Evolutionary conservation across 352 stramenopile genomes (phyloP), one percentile per base, ranked within the genome.

Genomic region (Phytophthora syringae): DNA sequence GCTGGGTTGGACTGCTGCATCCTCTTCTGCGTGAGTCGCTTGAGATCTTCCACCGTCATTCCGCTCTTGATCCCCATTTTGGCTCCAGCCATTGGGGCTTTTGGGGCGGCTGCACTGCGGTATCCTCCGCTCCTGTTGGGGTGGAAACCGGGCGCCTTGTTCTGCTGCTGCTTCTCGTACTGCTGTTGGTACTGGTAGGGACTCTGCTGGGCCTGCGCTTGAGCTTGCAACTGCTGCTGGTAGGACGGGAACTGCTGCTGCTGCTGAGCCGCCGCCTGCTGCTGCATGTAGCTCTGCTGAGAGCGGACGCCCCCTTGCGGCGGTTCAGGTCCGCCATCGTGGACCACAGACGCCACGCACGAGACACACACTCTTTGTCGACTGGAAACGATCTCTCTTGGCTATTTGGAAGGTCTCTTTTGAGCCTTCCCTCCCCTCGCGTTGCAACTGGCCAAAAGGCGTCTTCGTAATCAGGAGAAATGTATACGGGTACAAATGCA

Each of bases 21-120:
- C 30, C 86, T 76, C 60, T 95, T 89, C 70, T 95, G 86, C 43
- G 86, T 95, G 25, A 95, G 71, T 12, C 86, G 80, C 70, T 95
- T 95, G 44, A 95, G 68, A 59, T 95, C 86, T 72, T 95, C 86
- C 48, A 95, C 86, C 5, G 86, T 95, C 86, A 95, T 95, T 57
- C 86, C 86, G 74, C 86, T 95, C 72, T 95, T 95, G 62, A 95
- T 95, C 30, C 86, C 86, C 82, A 93, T 92, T 55, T 92, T 93
- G 22, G 73, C 72, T 0, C 82, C 82, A 22, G 57, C 74, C 62
- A 45, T 72, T 47, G 45, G 66, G 47, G 66, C 40, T 48, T 6
- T 64, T 32, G 49, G 42, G 32, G 51, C 47, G 21, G 5, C 15
- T 7, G 59, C 44, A 37, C 48, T 79, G 20, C 60, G 60, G 45